Percentiles rank a stretch among this genome's conserved stretches.
These are phyloP conservation scores for Endothia cerciana DNA, from an alignment of 2,329 filamentous ascomycete species.

Conservation along the genomic window DNA sequence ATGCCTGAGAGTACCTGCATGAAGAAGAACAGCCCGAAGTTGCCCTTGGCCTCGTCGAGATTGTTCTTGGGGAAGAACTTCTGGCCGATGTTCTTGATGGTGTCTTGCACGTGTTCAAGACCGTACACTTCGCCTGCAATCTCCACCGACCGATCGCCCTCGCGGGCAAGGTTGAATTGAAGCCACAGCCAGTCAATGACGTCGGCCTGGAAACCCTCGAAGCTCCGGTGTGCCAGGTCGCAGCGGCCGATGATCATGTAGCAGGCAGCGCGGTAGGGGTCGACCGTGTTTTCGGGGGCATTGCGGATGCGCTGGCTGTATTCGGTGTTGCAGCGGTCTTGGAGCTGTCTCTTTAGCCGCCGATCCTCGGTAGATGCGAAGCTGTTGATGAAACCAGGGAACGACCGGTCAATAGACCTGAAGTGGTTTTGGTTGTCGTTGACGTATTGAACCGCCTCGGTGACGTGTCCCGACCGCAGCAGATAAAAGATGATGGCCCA, in stretches of 20 bases:
- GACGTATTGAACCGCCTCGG: conserved; percentile 86
- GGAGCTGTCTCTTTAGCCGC: conserved; percentile 75
- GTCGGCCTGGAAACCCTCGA: conserved; percentile 66
- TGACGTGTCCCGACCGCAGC: conserved; percentile 79
- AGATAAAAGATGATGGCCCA: conserved; percentile 96
- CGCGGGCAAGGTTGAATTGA: conserved; percentile 70
- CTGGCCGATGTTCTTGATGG: conserved; percentile 85
- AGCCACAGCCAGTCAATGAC: conserved; percentile 75
- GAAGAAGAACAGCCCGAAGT: conserved; percentile 91
- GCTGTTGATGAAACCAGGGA: conserved; percentile 82
- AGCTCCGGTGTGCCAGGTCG: conserved; percentile 65
- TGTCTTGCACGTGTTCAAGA: conserved; percentile 71
- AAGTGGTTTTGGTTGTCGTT: conserved; percentile 79
- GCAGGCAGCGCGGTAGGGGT: conserved; percentile 95
- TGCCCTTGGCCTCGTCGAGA: conserved; percentile 72
- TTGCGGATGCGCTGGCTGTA: conserved; percentile 85
- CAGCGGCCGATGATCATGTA: conserved; percentile 95
- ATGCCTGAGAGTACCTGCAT: conserved; percentile 87
- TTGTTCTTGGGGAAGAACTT: conserved; percentile 86
- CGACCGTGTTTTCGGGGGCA: conserved; percentile 82
- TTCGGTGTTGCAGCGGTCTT: conserved; percentile 87
- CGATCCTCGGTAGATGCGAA: conserved; percentile 80
- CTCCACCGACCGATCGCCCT: conserved; percentile 65
- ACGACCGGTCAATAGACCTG: conserved; percentile 87
- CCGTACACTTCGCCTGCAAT: conserved; percentile 69